Conservation (phyloP, 2,329 filamentous ascomycete genomes). For the Ophiosphaerella korrae region DNA sequence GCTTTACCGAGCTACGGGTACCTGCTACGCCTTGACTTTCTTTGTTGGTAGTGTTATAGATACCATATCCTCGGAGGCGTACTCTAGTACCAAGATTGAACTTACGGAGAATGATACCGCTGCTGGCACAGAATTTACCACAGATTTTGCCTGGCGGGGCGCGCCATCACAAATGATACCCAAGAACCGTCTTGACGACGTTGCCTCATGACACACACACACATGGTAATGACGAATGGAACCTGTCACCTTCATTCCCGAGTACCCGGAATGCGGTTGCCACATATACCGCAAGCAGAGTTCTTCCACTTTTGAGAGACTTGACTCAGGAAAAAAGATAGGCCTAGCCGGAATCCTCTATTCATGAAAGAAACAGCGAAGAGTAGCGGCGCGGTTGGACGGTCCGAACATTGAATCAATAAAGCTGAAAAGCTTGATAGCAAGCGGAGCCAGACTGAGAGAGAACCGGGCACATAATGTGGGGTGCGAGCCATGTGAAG, state of each 20-base stretch:
- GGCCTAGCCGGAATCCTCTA: neutral
- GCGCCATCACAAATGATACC: neutral
- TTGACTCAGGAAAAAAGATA: neutral
- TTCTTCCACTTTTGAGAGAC: constrained; percentile 1
- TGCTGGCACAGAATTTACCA: neutral
- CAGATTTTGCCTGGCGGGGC: neutral
- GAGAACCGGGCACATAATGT: no score
- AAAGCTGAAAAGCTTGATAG: no score
- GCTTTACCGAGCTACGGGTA: constrained; percentile 20
- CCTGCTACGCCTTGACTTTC: constrained; percentile 17
- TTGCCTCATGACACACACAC: neutral
- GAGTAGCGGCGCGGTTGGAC: neutral
- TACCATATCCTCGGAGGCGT: no score
- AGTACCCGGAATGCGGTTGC: constrained; percentile 19
- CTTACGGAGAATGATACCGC: no score
- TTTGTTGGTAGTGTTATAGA: constrained; percentile 7
- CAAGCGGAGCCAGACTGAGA: no score
- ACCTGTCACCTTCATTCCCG: constrained; percentile 13
- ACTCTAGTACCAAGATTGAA: no score
- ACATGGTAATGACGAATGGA: constrained; percentile 13
- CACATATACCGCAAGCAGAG: constrained; percentile 35
- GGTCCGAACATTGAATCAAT: no score
- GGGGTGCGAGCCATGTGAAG: no score
- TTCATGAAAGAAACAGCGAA: constrained; percentile 9
- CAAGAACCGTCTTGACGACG: neutral